These are phyloP conservation scores for Hemisphaericaspora xylanilytica DNA, from an alignment of 1,139 yeast genomes.

Conservation along the genomic window DNA sequence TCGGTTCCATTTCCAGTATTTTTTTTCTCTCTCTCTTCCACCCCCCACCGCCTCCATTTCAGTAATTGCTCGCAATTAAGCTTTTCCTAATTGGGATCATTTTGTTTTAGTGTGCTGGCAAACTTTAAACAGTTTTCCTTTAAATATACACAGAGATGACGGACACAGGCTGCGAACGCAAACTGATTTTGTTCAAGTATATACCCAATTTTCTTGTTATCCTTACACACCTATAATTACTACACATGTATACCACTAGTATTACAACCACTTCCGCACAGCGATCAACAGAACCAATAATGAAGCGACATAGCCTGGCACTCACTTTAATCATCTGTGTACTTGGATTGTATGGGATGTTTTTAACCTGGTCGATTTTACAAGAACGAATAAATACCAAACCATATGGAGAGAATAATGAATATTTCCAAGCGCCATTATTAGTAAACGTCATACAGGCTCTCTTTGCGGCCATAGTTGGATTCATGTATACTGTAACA, in stretches of 20 bases:
- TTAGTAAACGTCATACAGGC: slow-evolving; percentile 75
- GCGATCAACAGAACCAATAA: slow-evolving; percentile 1
- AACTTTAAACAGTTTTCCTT: neutral
- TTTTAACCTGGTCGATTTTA: slow-evolving; percentile 85
- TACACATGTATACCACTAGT: neutral
- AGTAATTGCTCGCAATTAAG: no score
- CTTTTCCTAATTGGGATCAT: no score
- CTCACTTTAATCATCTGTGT: slow-evolving; percentile 54
- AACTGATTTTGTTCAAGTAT: no score
- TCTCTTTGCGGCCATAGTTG: slow-evolving; percentile 65
- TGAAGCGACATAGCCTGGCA: slow-evolving; percentile 20
- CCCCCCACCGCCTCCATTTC: no score
- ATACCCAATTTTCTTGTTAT: no score
- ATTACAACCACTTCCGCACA: neutral
- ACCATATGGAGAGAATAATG: slow-evolving; percentile 54
- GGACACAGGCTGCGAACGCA: no score
- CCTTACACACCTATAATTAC: neutral
- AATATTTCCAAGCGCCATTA: slow-evolving; percentile 68
- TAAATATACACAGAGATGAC: no score
- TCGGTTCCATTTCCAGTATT: no score
- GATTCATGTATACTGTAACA: slow-evolving; percentile 53
- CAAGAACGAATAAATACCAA: slow-evolving; percentile 86
- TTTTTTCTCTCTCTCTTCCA: no score
- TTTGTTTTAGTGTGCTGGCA: slow-evolving; percentile 1
- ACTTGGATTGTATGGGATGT: slow-evolving; percentile 76